These are phyloP conservation scores for Suhomyces pyralidae DNA, from an alignment of 805 yeast species.

Conservation along the genomic window DNA sequence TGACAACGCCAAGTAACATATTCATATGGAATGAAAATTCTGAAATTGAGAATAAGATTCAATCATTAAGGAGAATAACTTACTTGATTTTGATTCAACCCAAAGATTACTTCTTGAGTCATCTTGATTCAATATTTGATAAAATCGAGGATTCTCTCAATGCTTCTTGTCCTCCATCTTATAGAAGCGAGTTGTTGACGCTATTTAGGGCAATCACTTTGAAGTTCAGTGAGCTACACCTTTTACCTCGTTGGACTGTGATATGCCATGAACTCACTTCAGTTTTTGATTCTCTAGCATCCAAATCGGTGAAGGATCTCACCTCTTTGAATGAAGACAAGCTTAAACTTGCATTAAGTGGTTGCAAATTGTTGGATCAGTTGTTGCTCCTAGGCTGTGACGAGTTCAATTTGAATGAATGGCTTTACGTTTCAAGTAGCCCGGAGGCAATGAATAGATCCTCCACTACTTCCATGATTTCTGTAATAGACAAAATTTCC, in stretches of 20 bases:
- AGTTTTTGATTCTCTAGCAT: conserved; percentile 41
- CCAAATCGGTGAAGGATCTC: conserved; percentile 21
- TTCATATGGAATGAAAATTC: conserved; percentile 70
- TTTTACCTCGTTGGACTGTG: conserved; percentile 67
- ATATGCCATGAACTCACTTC: conserved; percentile 60
- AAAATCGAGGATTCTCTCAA: conserved; percentile 31
- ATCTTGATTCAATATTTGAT: conserved; percentile 46
- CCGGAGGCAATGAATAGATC: conserved; percentile 52
- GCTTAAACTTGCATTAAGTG: conserved; percentile 46
- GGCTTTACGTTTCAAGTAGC: conserved; percentile 80
- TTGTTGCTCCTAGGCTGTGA: conserved; percentile 66
- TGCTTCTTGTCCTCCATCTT: conserved; percentile 32
- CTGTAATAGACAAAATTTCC: conserved; percentile 51
- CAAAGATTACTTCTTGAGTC: conserved; percentile 50
- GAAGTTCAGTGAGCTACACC: conserved; percentile 59
- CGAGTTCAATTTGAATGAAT: conserved; percentile 73
- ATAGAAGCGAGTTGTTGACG: conserved; percentile 45
- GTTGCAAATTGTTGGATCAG: conserved; percentile 77
- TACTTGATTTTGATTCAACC: conserved; percentile 64
- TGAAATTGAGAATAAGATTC: conserved; percentile 52
- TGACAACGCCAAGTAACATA: conserved; percentile 54
- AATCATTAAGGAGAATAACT: conserved; percentile 58
- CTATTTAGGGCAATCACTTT: conserved; percentile 65
- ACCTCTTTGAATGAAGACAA: conserved; percentile 33
- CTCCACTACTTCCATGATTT: conserved; percentile 16